These are phyloP conservation scores for Conticribra weissflogii DNA, from an alignment of 108 stramenopile genomes.

Conservation along the genomic window DNA sequence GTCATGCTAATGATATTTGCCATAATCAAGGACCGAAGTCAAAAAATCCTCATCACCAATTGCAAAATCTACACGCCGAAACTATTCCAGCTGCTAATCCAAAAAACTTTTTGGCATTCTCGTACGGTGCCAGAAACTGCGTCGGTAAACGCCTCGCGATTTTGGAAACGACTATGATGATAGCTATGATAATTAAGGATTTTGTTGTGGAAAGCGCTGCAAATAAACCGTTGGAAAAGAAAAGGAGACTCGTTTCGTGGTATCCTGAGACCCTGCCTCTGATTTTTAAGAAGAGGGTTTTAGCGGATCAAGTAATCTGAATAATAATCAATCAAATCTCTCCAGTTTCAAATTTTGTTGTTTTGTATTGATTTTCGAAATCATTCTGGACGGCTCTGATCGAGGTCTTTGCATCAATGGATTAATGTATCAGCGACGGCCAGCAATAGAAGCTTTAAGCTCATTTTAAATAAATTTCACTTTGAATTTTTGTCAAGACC, in stretches of 20 bases:
- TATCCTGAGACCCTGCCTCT: slow-evolving; percentile 19
- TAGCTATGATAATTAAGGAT: slow-evolving; percentile 31
- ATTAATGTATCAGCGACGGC: no score
- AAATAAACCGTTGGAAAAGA: slow-evolving; percentile 24
- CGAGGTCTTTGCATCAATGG: no score
- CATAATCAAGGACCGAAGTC: neutral
- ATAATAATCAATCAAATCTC: no score
- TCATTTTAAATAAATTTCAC: no score
- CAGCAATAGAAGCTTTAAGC: no score
- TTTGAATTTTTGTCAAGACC: no score
- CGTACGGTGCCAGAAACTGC: slow-evolving; percentile 42
- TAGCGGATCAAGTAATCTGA: no score
- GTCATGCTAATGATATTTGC: no score
- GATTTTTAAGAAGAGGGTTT: slow-evolving; percentile 35
- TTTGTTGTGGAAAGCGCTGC: slow-evolving; percentile 28
- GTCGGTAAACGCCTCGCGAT: slow-evolving; percentile 41
- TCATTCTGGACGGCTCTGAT: no score
- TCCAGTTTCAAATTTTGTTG: no score
- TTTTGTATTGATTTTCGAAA: no score
- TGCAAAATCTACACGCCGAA: slow-evolving; percentile 21
- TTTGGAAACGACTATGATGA: slow-evolving; percentile 31
- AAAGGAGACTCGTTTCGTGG: slow-evolving; percentile 21
- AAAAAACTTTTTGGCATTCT: slow-evolving; percentile 36
- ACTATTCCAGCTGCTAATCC: slow-evolving; percentile 39
- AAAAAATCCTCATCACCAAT: slow-evolving; percentile 2